phyloP scores from a whole-genome alignment of 345 rosid species.

The Euphorbia pulcherrima region DNA sequence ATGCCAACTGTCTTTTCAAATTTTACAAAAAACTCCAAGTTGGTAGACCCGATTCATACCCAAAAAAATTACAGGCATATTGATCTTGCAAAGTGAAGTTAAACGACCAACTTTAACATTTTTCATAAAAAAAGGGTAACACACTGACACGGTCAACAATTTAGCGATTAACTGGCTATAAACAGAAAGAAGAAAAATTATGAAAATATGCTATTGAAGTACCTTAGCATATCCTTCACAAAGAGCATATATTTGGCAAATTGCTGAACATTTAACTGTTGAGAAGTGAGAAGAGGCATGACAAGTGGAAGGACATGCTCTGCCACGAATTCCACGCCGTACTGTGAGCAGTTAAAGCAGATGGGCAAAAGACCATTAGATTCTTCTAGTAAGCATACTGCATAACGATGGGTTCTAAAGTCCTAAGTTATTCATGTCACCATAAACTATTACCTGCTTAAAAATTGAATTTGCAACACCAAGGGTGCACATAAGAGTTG shows the following conservation, averaged over 20 bases:
- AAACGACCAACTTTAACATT: neutral
- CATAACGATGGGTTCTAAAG: slow-evolving; percentile 5
- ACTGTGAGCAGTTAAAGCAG: slow-evolving; percentile 37
- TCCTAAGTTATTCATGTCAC: neutral
- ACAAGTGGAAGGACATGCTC: slow-evolving; percentile 88
- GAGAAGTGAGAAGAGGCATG: slow-evolving; percentile 84
- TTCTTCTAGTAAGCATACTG: neutral
- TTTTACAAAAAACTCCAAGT: neutral
- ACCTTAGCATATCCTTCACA: slow-evolving; percentile 90
- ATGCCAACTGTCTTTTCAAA: too few species aligned
- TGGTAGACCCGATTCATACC: neutral
- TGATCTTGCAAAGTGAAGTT: neutral
- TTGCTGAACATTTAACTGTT: slow-evolving; percentile 84
- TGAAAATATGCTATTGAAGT: slow-evolving; percentile 2
- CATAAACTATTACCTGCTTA: slow-evolving; percentile 52
- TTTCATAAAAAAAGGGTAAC: neutral
- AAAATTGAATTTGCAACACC: slow-evolving; percentile 85
- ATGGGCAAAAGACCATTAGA: slow-evolving; percentile 7
- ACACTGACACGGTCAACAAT: neutral
- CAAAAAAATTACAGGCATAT: neutral
- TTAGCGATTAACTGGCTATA: neutral
- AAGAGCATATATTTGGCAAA: slow-evolving; percentile 93
- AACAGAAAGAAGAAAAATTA: neutral
- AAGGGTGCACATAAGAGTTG: slow-evolving; percentile 96
- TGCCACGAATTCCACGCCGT: slow-evolving; percentile 80